phyloP scores from a whole-genome alignment of 441 rosid species.

The Erodium chrysanthum region DNA sequence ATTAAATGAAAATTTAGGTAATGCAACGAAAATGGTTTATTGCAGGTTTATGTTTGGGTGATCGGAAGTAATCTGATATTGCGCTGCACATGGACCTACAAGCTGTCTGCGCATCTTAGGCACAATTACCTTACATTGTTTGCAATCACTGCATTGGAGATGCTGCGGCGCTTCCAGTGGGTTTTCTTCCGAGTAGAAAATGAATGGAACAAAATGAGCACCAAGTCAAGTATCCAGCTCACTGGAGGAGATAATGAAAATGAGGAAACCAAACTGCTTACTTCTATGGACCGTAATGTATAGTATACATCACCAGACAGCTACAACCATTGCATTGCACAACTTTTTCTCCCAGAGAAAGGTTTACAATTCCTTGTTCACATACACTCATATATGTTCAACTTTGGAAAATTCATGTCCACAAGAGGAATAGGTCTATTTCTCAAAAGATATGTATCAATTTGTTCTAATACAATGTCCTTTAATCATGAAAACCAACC shows the following conservation, averaged over 20 bases:
- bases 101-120: slow-evolving; percentile 87
- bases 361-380: too few relatives aligned
- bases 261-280: slow-evolving; percentile 54
- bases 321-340: too few relatives aligned
- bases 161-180: slow-evolving; percentile 83
- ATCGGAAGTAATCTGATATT: slow-evolving; percentile 76
- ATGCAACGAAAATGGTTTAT: slow-evolving; percentile 1
- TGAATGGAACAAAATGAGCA: slow-evolving; percentile 69
- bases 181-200: slow-evolving; percentile 88
- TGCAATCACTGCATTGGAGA: slow-evolving; percentile 66
- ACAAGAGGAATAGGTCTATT: too few relatives aligned
- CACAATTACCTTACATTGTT: slow-evolving; percentile 77
- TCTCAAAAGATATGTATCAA: too few relatives aligned
- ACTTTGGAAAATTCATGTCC: too few relatives aligned
- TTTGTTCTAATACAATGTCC: too few relatives aligned
- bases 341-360: too few relatives aligned
- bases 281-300: slow-evolving; percentile 35
- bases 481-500: too few relatives aligned
- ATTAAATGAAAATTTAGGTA: neutral
- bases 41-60: slow-evolving; percentile 83
- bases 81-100: slow-evolving; percentile 93
- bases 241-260: slow-evolving; percentile 25
- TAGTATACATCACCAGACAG: too few relatives aligned
- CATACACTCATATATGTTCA: too few relatives aligned
- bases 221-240: slow-evolving; percentile 40